Evolutionary conservation across 805 yeast genomes (phyloP).

Genomic region (Torulaspora maleeae): DNA sequence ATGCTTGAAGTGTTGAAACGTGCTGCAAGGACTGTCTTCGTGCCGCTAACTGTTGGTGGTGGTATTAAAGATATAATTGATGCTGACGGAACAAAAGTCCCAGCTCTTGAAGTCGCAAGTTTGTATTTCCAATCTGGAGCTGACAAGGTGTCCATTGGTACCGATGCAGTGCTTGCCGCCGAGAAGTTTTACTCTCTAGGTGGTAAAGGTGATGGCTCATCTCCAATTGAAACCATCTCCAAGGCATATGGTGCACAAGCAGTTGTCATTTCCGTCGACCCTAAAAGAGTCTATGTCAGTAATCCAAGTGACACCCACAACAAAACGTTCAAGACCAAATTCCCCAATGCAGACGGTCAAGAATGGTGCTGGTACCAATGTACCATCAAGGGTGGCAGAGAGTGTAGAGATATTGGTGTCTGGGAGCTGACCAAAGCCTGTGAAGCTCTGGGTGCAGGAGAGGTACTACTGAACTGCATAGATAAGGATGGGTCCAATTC

Average conservation of each 20-base stretch:
- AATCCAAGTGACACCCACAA: constrained; percentile 55
- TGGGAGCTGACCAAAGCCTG: constrained; percentile 83
- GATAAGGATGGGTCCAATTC: constrained; percentile 96
- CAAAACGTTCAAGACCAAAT: constrained; percentile 56
- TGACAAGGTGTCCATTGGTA: constrained; percentile 96
- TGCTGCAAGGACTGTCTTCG: constrained; percentile 89
- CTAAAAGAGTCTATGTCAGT: constrained; percentile 74
- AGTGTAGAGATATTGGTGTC: constrained; percentile 84
- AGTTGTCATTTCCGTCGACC: constrained; percentile 97
- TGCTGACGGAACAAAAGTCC: constrained; percentile 70
- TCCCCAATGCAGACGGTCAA: constrained; percentile 86
- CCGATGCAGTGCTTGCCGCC: constrained; percentile 92
- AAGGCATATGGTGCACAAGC: constrained; percentile 94
- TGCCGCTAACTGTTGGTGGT: constrained; percentile 97
- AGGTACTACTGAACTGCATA: constrained; percentile 84
- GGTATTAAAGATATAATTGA: constrained; percentile 90
- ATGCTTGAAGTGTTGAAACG: constrained; percentile 83
- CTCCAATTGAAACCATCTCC: constrained; percentile 93
- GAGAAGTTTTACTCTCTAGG: constrained; percentile 67
- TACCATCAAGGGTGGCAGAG: constrained; percentile 95
- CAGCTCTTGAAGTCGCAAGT: constrained; percentile 88
- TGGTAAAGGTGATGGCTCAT: constrained; percentile 56
- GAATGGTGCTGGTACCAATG: constrained; percentile 90
- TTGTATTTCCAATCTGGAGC: constrained; percentile 95
- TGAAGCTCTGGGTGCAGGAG: constrained; percentile 95